Conservation (phyloP, 371 early-diverging fungal species). For the Saksenaea oblongispora region DNA sequence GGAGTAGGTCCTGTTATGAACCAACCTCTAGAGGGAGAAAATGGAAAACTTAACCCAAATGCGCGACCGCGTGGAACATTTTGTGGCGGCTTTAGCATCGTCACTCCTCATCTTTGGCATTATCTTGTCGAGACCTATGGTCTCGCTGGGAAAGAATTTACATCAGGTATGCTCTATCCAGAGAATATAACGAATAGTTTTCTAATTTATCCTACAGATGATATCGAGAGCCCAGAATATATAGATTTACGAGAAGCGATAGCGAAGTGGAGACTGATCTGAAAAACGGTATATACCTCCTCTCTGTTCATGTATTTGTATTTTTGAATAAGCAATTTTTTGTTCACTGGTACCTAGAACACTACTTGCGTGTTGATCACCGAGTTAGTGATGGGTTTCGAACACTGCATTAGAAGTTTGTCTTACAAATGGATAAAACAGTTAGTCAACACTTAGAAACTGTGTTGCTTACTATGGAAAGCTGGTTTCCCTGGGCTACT, state of each 20-base stretch:
- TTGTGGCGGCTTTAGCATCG: slow-evolving; percentile 41
- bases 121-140: slow-evolving; percentile 47
- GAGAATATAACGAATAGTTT: not conserved
- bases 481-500: too few species aligned
- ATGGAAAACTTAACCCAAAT: slow-evolving; percentile 24
- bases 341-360: too few species aligned
- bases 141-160: slow-evolving; percentile 26
- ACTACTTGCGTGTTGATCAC: too few species aligned
- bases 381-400: too few species aligned
- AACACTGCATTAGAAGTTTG: too few species aligned
- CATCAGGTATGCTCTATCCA: slow-evolving; percentile 29
- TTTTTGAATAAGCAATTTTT: too few species aligned
- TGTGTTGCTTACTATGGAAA: too few species aligned
- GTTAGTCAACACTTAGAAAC: too few species aligned
- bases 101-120: slow-evolving; percentile 41
- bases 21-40: slow-evolving; percentile 26
- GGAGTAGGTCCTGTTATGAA: slow-evolving; percentile 38
- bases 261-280: slow-evolving; percentile 39
- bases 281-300: not conserved
- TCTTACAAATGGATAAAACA: too few species aligned
- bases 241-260: slow-evolving; percentile 31
- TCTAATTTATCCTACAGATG: slow-evolving; percentile 20
- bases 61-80: slow-evolving; percentile 43
- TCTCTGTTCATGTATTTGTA: not conserved
- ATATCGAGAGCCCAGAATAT: slow-evolving; percentile 36